Base-by-base conservation (phyloP, 139 green algal species). In the Dunaliella primolecta region DNA sequence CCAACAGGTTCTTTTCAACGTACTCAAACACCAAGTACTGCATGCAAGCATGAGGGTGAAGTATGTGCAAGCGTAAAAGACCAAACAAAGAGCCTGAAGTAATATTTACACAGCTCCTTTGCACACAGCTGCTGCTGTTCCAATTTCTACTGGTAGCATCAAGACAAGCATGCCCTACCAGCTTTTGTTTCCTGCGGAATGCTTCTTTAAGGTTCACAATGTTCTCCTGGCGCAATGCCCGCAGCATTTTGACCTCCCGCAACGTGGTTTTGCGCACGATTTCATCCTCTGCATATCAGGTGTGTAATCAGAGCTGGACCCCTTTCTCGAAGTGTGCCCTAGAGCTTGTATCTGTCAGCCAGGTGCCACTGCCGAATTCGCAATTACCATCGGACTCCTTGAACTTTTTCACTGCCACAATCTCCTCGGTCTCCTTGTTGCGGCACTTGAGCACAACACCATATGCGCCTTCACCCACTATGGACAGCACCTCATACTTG, bases 341-440 rank as follows among this genome's bases (percentile, higher is more conserved):
- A n/a, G n/a, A n/a, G n/a, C n/a, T n/a, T n/a, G n/a, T n/a, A n/a
- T n/a, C n/a, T n/a, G n/a, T n/a, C n/a, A n/a, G n/a, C n/a, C n/a
- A n/a, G n/a, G n/a, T n/a, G n/a, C n/a, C n/a, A n/a, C n/a, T n/a
- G n/a, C n/a, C n/a, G n/a, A n/a, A n/a, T n/a, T n/a, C n/a, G n/a
- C n/a, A n/a, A n/a, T n/a, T 78, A 92, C 89, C 93, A 86, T 96
- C 93, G 25, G 83, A 90, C 85, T 96, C 92, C 87, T 97, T 98
- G 90, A 98, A 98, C 88, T 96, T 96, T 82, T 98, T 98, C 24
- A 98, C 92, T 2, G 96, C 96, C n/a, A 98, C 95, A 30, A 96
- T 86, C 70, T 97, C 95, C 11, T 90, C 92, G 0, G 86, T 96
- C 78, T 95, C 92, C 25, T 92, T 94, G 88, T 98, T 95, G 2